Base-by-base conservation (phyloP, 2,329 filamentous ascomycete species). In the Dothiorella sarmentorum region DNA sequence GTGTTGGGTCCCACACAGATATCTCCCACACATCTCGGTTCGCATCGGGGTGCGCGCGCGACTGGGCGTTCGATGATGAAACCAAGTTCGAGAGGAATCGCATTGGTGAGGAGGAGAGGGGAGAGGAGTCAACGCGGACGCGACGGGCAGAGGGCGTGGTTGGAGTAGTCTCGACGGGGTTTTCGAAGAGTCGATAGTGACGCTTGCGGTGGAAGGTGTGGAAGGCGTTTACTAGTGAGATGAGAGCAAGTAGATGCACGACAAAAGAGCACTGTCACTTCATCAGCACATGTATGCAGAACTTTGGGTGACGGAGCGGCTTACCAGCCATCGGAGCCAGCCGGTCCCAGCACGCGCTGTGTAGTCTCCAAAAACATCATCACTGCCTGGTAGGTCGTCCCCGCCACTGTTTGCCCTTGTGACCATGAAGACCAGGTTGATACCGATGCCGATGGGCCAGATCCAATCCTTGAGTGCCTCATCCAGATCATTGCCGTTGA, bases 1-100 rank as follows among this genome's bases (percentile, higher is more conserved):
- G 91, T 45, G 93, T 82, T 31, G 95, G 94, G 70, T 97, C 92
- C 94, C 94, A 99, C 6, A 97, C 82, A 1, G 88, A 84, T 51
- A 99, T 76, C 73, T 99, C 92, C 94, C 94, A 99, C 9, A 99
- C 94, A 72, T 99, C 92, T 10, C 87, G 83, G 24, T 83, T 82
- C 59, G 86, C 85, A 69, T 94, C 88, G 0, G 93, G 90, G 73
- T 97, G 89, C 26, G 91, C 88, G 69, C 91, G 85, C 24, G 89
- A 86, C 63, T 92, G 85, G n/a, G 91, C 90, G 20, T 85, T 87
- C 33, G 87, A 85, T 24, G 82, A 64, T 13, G 69, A 76, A 2
- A 85, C 80, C 31, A 96, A 75, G 62, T 82, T 85, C 26, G 86
- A 82, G 35, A 97, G 73, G 59, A 90, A 87, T 56, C 86, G 85